Conservation (phyloP, 345 rosid species). For the Gossypium longicalyx region DNA sequence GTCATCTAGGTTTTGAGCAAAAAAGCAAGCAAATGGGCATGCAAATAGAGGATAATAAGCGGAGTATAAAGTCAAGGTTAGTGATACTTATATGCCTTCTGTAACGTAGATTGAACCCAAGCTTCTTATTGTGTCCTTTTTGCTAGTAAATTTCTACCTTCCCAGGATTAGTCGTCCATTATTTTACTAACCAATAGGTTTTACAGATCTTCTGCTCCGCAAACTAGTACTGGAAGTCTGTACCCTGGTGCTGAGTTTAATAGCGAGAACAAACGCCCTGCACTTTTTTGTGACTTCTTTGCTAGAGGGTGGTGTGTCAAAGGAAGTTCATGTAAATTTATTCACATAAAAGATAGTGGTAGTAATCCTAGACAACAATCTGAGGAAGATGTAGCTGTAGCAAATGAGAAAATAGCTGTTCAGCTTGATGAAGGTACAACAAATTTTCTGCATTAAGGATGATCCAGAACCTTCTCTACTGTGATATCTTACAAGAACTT, state of each 20-base stretch:
- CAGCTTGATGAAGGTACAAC: slow-evolving; percentile 53
- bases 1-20: slow-evolving; percentile 24
- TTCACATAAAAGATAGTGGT: slow-evolving; percentile 47
- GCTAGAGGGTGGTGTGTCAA: slow-evolving; percentile 81
- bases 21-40: slow-evolving; percentile 25
- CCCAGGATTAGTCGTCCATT: slow-evolving; percentile 18
- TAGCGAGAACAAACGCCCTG: slow-evolving; percentile 46
- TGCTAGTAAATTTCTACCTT: slow-evolving; percentile 18
- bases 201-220: slow-evolving; percentile 47
- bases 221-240: slow-evolving; percentile 32
- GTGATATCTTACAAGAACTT: slow-evolving; percentile 25
- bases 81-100: slow-evolving; percentile 12
- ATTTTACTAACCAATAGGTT: slow-evolving; percentile 33
- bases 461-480: slow-evolving; percentile 14
- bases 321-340: slow-evolving; percentile 72
- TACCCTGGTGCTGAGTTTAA: slow-evolving; percentile 30
- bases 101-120: slow-evolving; percentile 18
- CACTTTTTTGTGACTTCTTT: slow-evolving; percentile 57
- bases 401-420: slow-evolving; percentile 24
- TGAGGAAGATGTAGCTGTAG: slow-evolving; percentile 30
- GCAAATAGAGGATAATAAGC: slow-evolving; percentile 27
- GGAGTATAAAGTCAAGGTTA: slow-evolving; percentile 48
- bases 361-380: slow-evolving; percentile 25
- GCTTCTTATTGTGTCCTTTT: slow-evolving; percentile 14
- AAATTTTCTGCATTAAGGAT: slow-evolving; percentile 14